Base-by-base conservation (phyloP, 192 early-diverging fungal genomes). In the Umbelopsis ramanniana region DNA sequence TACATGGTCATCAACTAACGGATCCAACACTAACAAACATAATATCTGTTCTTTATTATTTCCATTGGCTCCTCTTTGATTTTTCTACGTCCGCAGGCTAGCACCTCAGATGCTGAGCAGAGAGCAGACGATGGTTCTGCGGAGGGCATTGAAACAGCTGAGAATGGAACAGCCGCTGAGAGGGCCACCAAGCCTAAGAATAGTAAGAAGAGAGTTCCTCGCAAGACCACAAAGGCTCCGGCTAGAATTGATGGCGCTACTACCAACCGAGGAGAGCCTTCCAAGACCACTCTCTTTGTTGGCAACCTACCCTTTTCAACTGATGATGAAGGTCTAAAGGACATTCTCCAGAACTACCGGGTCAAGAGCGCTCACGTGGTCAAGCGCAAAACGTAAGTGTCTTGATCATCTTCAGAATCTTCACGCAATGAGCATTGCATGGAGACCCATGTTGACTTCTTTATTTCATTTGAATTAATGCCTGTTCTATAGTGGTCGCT, bases 291-390 rank as follows among this genome's bases (percentile, higher is more conserved):
- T 6, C 81, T 91, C 45, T 95, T 91, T 81, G 89, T 95, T 67
- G 91, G 92, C 72, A 95, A 94, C 76, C 76, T 95, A 46, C 92
- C 93, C 29, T 94, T 89, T 81, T 71, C 89, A 17, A 84, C 89
- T 68, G 83, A 88, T 10, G 89, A 92, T 53, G 89, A 88, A 6
- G 89, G 85, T 68, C 84, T 95, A 66, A 88, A 88, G 76, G 81
- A 74, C 53, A 83, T 97, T 79, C 98, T 99, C 76, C 70, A 82
- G 23, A 88, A 77, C 63, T 95, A 93, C 82, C 85, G 90, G 71
- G 85, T 97, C 47, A 80, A 82, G 11, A 86, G 85, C 47, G 92
- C 96, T 21, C 91, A 93, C 73, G 91, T 99, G 53, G 93, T 98
- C 46, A 76, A 79, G 46, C 52, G 67, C 50, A 81, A 74, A 35